Evolutionary conservation across 306 rosid species (phyloP).

Genomic region (Hippophae tibetana): DNA sequence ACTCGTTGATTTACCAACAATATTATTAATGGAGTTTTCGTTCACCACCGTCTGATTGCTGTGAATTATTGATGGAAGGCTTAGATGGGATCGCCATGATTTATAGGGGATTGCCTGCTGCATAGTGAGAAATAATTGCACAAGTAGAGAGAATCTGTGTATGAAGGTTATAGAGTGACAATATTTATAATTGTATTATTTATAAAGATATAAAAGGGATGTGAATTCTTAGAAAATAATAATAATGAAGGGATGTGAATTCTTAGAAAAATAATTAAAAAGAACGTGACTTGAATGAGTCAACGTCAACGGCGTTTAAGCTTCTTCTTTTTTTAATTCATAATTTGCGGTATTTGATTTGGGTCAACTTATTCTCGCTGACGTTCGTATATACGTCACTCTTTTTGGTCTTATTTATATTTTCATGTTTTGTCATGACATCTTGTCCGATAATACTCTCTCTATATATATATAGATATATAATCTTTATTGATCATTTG

Average conservation of each 20-base stretch:
- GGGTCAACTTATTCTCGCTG: slow-evolving; percentile 21
- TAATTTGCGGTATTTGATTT: slow-evolving; percentile 22
- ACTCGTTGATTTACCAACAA: background rate
- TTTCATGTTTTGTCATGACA: too few relatives aligned
- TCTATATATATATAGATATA: too few relatives aligned
- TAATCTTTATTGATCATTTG: too few relatives aligned
- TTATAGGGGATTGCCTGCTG: slow-evolving; percentile 67
- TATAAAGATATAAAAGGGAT: background rate
- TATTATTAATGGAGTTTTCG: background rate
- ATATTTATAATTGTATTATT: background rate
- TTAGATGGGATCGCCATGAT: slow-evolving; percentile 31
- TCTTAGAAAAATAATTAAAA: too few relatives aligned
- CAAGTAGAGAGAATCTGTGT: background rate
- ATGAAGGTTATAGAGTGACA: background rate
- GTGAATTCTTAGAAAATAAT: slow-evolving; percentile 12
- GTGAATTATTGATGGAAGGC: background rate
- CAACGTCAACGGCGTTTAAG: slow-evolving; percentile 36
- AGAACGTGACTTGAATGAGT: slow-evolving; percentile 31
- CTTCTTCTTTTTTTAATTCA: background rate
- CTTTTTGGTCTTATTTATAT: background rate
- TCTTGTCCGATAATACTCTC: too few relatives aligned
- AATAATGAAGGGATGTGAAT: background rate
- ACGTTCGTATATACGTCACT: slow-evolving; percentile 20
- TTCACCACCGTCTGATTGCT: background rate
- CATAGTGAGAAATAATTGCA: slow-evolving; percentile 18